A percentile compares a stretch with the other conserved stretches of the same genome.
Evolutionary conservation across 306 rosid species (phyloP).

Genomic region (Vigna unguiculata): DNA sequence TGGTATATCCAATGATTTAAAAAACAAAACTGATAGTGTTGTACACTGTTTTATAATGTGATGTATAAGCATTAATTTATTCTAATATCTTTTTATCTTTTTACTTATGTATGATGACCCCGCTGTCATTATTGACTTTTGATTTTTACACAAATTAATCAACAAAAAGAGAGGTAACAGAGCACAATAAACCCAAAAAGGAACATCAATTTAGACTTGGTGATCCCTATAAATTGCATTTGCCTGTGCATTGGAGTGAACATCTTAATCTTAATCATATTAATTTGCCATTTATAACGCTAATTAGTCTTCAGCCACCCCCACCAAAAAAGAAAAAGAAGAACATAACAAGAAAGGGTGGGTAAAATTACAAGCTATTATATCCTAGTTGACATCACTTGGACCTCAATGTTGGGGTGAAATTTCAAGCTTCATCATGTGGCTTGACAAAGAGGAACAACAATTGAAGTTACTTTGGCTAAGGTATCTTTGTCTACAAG

Average conservation of each 20-base stretch:
- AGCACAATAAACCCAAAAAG: slow-evolving; percentile 39
- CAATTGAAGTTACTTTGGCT: not conserved
- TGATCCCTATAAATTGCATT: slow-evolving; percentile 38
- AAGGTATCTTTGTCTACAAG: slow-evolving; percentile 33
- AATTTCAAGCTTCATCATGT: slow-evolving; percentile 36
- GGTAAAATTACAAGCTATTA: slow-evolving; percentile 22
- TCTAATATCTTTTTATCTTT: not conserved
- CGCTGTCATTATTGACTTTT: slow-evolving; percentile 49
- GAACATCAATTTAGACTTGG: slow-evolving; percentile 27
- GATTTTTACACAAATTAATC: slow-evolving; percentile 8
- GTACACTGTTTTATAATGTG: too few relatives aligned
- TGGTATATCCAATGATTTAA: too few relatives aligned
- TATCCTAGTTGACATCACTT: slow-evolving; percentile 25
- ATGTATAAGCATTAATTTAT: too few relatives aligned
- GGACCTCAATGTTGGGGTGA: slow-evolving; percentile 32
- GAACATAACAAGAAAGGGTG: slow-evolving; percentile 18
- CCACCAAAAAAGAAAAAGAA: not conserved
- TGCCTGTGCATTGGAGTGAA: slow-evolving; percentile 21
- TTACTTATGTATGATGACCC: slow-evolving; percentile 32
- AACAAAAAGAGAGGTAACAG: slow-evolving; percentile 35
- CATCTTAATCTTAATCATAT: slow-evolving; percentile 42
- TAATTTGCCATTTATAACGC: slow-evolving; percentile 31
- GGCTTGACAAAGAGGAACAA: slow-evolving; percentile 35
- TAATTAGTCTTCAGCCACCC: not conserved
- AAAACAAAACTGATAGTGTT: too few relatives aligned